Percentiles rank a stretch among this genome's conserved stretches.
Conservation (phyloP, 768 basidiomycete genomes). For the Boletus subcaerulescens region DNA sequence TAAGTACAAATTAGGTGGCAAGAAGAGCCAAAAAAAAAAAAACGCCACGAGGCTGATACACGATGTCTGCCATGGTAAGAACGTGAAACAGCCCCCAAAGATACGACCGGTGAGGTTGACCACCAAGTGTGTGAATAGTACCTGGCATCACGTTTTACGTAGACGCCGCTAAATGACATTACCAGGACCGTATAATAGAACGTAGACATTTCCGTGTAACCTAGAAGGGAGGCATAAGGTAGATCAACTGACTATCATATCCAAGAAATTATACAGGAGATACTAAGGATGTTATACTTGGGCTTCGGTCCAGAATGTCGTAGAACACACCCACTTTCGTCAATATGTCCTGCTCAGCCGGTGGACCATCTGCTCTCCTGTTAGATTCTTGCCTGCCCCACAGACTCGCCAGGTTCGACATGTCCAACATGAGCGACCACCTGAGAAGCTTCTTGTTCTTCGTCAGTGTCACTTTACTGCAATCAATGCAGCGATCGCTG, state of each 20-base stretch:
- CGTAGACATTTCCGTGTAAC: not conserved
- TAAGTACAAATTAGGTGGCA: too few species aligned
- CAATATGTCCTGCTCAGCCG: conserved; percentile 14
- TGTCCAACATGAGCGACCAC: conserved; percentile 12
- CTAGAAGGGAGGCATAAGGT: not conserved
- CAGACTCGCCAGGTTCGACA: conserved; percentile 2
- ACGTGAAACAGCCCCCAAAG: too few species aligned
- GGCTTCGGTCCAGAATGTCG: not conserved
- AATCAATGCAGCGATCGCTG: conserved; percentile 21
- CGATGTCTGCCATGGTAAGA: too few species aligned
- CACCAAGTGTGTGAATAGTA: too few species aligned
- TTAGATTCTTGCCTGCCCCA: conserved; percentile 11
- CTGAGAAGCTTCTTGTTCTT: conserved; percentile 15
- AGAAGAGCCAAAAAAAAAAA: too few species aligned
- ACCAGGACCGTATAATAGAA: not conserved
- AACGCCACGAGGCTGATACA: too few species aligned
- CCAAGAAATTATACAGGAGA: not conserved
- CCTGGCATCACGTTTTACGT: too few species aligned
- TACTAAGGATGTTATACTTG: not conserved
- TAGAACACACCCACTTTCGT: conserved; percentile 22
- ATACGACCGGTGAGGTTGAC: too few species aligned
- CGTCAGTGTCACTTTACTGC: conserved; percentile 3
- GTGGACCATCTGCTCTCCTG: not conserved
- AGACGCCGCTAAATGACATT: not conserved
- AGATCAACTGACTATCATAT: not conserved